Percentiles rank a stretch among this genome's conserved stretches.
phyloP scores from a whole-genome alignment of 129 eudicot genomes.

The Kitagawia praeruptora region DNA sequence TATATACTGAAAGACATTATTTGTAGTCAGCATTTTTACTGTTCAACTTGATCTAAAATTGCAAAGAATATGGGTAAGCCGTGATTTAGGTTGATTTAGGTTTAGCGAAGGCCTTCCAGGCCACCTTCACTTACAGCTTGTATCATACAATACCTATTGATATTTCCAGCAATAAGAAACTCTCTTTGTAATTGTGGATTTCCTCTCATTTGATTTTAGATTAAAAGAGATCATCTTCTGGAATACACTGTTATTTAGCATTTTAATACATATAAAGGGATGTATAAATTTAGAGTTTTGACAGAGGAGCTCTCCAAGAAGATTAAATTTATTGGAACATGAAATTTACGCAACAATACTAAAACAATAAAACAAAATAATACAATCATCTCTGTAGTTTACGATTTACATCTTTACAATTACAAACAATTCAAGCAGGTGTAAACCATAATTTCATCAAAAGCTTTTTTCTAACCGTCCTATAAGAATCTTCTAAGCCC shows the following conservation, averaged over 20 bases:
- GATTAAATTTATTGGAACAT: background rate
- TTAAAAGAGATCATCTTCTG: background rate
- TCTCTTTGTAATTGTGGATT: background rate
- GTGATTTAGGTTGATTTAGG: no score
- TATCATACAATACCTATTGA: background rate
- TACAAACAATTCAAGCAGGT: background rate
- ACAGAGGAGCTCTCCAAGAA: background rate
- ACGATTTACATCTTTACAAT: no score
- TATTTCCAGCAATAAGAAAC: background rate
- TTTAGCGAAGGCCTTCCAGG: background rate
- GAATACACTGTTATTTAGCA: background rate
- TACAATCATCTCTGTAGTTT: no score
- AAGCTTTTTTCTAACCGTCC: background rate
- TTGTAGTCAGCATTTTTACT: background rate
- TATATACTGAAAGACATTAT: background rate
- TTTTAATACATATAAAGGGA: no score
- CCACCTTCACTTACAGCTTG: background rate
- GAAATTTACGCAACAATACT: no score
- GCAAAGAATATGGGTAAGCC: background rate
- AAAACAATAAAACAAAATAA: no score
- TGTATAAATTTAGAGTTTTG: no score
- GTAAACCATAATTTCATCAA: background rate
- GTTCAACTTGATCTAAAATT: background rate
- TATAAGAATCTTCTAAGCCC: no score
- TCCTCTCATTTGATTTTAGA: background rate